Percentiles rank a stretch among this genome's conserved stretches.
Evolutionary conservation across 2,329 filamentous ascomycete genomes (phyloP).

Genomic region (Hymenoscyphus salicellus): DNA sequence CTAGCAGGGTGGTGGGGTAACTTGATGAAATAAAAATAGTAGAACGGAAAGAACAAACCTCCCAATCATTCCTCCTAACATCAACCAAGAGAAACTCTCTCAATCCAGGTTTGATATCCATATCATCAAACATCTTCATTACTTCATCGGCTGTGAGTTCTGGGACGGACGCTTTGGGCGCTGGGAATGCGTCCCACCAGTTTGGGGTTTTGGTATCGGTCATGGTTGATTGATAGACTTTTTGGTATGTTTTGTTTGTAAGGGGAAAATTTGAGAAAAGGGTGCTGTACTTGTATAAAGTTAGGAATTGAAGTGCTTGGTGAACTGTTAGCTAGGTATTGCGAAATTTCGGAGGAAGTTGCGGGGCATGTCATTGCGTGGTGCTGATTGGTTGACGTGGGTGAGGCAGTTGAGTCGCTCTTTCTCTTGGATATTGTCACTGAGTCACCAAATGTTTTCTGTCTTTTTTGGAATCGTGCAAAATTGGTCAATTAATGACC

Average conservation of each 20-base stretch:
- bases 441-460: no score
- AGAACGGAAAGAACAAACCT: slow-evolving; percentile 32
- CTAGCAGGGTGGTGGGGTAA: neutral
- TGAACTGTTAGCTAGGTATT: no score
- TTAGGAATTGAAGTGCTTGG: no score
- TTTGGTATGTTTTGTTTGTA: neutral
- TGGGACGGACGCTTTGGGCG: slow-evolving; percentile 41
- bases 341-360: no score
- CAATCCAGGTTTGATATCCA: slow-evolving; percentile 32
- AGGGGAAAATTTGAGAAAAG: no score
- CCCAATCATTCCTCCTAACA: slow-evolving; percentile 52
- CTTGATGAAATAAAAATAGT: neutral
- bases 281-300: no score
- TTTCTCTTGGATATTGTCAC: no score
- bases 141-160: slow-evolving; percentile 43
- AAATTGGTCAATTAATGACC: no score
- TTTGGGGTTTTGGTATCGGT: slow-evolving; percentile 5
- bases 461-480: no score
- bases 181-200: slow-evolving; percentile 40
- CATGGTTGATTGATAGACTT: neutral
- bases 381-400: no score
- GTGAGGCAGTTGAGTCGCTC: no score
- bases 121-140: slow-evolving; percentile 41
- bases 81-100: slow-evolving; percentile 49
- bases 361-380: no score